Conservation (phyloP, 805 yeast species). For the Zygosaccharomyces gambellarensis region DNA sequence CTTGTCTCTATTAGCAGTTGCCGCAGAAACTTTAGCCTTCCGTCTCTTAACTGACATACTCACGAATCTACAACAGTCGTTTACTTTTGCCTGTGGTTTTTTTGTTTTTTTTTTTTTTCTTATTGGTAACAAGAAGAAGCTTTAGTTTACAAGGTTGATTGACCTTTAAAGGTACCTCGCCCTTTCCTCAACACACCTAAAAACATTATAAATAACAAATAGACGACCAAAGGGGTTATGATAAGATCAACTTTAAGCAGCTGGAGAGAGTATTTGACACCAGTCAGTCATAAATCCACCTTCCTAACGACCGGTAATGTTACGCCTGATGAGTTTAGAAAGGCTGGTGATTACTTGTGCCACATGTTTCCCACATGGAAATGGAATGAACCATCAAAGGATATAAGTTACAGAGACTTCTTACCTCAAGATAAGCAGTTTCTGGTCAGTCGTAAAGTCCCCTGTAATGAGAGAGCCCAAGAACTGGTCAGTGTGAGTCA, state of each 20-base stretch:
- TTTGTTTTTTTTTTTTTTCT: neutral
- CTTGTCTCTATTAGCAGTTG: conserved; percentile 1
- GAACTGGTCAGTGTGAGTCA: conserved; percentile 42
- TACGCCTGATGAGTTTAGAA: conserved; percentile 91
- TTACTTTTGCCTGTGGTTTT: neutral
- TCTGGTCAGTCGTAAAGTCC: conserved; percentile 84
- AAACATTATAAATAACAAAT: neutral
- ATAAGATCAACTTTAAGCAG: conserved; percentile 75
- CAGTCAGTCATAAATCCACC: conserved; percentile 80
- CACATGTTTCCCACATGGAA: conserved; percentile 96
- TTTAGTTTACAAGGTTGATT: neutral
- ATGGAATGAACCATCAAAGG: conserved; percentile 59
- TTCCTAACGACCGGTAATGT: conserved; percentile 84
- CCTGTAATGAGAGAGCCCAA: conserved; percentile 70
- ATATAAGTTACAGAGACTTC: conserved; percentile 43
- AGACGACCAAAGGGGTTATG: conserved; percentile 28
- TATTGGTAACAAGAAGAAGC: neutral
- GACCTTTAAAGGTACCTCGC: neutral
- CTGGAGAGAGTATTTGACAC: conserved; percentile 88
- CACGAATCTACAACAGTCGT: no score
- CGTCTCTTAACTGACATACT: neutral
- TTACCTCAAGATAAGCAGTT: conserved; percentile 85
- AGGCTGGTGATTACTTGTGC: conserved; percentile 89
- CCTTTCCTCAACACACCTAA: conserved; percentile 1
- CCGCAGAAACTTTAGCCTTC: neutral